Evolutionary conservation across 306 rosid genomes (phyloP), one percentile per base, ranked within the genome.

Genomic region (Inga oerstediana): DNA sequence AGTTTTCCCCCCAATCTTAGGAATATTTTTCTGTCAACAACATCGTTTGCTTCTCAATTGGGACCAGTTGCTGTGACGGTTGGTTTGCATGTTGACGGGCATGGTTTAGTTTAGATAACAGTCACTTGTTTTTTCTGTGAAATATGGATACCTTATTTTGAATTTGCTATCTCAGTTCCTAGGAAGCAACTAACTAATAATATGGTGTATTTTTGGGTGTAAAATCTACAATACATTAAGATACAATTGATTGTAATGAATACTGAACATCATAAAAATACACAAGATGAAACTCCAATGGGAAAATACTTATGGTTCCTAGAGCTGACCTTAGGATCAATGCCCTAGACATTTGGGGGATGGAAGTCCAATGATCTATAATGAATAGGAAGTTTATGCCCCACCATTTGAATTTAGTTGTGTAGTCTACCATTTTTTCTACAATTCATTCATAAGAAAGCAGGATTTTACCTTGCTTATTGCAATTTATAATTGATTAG

Each of bases 401-500:
- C 61, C 20, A 45, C 64, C 37, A n/a, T 56, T 35, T 27, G 12
- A 66, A 75, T 70, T 76, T 75, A 10, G 39, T 24, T 72, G 71
- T 37, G 65, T 54, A 13, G 52, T 19, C 73, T 19, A 11, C 69
- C 74, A 76, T 83, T 32, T 74, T 72, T 66, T 67, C 66, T 78
- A 58, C 17, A 12, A 51, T 44, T 64, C 30, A 34, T 71, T 51
- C 34, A 45, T 77, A 37, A 68, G 75, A 77, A 71, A 76, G 72
- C 48, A 11, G 41, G 17, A 77, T 35, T 35, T 77, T 56, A 10
- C 32, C 56, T 22, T 86, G 74, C 65, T 52, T 83, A 27, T 39
- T 72, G 73, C 64, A 62, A 70, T 61, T 83, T 80, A 14, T 56
- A 79, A 48, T 34, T 75, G 62, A 73, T 48, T 83, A 61, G 58